Evolutionary conservation across 495 filamentous ascomycete genomes (phyloP).

Genomic region (Aeminium ludgeri): DNA sequence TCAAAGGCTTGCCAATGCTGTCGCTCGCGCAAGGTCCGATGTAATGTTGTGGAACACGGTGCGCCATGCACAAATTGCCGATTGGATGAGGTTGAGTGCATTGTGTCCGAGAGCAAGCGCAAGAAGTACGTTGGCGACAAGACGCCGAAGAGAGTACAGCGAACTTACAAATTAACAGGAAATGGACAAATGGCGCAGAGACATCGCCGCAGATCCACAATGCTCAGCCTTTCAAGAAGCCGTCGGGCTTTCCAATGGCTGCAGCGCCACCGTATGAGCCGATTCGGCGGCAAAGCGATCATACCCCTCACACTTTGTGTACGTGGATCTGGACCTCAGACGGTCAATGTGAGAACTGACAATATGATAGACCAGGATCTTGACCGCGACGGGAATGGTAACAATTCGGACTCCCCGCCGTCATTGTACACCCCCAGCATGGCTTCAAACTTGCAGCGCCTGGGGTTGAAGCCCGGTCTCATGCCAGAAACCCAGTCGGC

Average conservation of each 20-base stretch:
- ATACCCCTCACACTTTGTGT: constrained; percentile 48
- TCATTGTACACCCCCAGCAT: constrained; percentile 13
- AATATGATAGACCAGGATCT: constrained; percentile 7
- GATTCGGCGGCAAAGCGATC: constrained; percentile 22
- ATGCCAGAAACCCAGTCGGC: constrained; percentile 1
- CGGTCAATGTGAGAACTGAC: neutral
- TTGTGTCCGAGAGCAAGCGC: constrained; percentile 78
- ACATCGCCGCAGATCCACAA: neutral
- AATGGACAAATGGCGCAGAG: constrained; percentile 11
- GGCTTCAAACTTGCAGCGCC: constrained; percentile 14
- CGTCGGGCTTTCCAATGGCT: constrained; percentile 8
- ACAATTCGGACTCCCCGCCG: neutral
- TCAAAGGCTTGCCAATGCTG: constrained; percentile 80
- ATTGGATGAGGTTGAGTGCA: constrained; percentile 72
- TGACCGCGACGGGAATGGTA: constrained; percentile 1
- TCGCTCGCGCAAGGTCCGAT: constrained; percentile 76
- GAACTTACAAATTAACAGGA: constrained; percentile 3
- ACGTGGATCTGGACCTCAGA: constrained; percentile 20
- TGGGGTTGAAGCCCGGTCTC: constrained; percentile 2
- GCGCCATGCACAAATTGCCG: constrained; percentile 82
- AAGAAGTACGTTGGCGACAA: constrained; percentile 48
- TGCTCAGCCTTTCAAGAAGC: neutral
- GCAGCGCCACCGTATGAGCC: constrained; percentile 15
- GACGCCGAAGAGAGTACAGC: neutral
- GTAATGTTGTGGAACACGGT: constrained; percentile 78